Evolutionary conservation across 345 rosid species (phyloP).

Genomic region (Erodium maritimum): DNA sequence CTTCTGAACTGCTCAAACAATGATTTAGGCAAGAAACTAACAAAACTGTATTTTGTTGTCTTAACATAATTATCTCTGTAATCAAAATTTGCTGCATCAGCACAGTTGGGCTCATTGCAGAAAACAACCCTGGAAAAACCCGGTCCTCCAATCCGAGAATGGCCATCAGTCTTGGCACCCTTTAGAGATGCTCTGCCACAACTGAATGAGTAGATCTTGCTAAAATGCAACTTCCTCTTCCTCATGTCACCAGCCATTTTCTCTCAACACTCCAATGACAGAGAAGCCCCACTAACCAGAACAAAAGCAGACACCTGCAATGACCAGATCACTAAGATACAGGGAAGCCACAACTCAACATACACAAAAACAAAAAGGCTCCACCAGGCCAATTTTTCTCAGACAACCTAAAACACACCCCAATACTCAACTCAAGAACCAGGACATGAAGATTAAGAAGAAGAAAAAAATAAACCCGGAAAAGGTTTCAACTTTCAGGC

Average conservation of each 20-base stretch:
- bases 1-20: constrained; percentile 9
- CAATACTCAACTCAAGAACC: too few species aligned
- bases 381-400: too few species aligned
- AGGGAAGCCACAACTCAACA: background rate
- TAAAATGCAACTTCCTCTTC: constrained; percentile 35
- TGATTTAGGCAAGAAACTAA: constrained; percentile 5
- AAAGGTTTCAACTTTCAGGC: background rate
- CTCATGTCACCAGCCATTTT: constrained; percentile 39
- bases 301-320: background rate
- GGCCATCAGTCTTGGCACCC: constrained; percentile 2
- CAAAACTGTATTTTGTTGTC: constrained; percentile 5
- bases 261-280: background rate
- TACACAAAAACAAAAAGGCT: background rate
- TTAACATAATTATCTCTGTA: background rate
- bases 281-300: background rate
- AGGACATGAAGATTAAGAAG: too few species aligned
- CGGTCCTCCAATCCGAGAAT: constrained; percentile 5
- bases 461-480: too few species aligned
- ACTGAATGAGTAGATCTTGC: constrained; percentile 60
- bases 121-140: constrained; percentile 10
- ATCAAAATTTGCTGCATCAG: background rate
- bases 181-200: constrained; percentile 33
- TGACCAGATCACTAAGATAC: background rate
- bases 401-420: background rate
- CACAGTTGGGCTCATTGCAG: constrained; percentile 5